Evolutionary conservation across 495 filamentous ascomycete species (phyloP).

Genomic region (Glonium stellatum): DNA sequence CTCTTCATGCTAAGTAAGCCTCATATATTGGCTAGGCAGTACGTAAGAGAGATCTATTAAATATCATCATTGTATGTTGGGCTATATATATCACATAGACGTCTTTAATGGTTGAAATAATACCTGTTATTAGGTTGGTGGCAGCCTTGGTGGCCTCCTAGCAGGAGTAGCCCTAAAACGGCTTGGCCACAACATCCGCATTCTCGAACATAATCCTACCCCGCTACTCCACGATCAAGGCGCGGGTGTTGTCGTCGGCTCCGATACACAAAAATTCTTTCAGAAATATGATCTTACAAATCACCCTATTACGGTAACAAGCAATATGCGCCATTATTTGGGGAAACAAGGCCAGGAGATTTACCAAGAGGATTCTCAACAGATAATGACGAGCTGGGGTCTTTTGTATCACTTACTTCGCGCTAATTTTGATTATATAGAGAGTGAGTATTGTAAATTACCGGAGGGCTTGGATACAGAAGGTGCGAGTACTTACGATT

Average conservation of each 20-base stretch:
- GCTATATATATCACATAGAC: too few species aligned
- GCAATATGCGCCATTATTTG: too few species aligned
- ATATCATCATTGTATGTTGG: too few species aligned
- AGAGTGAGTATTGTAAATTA: constrained; percentile 42
- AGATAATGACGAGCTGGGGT: constrained; percentile 15
- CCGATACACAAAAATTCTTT: constrained; percentile 35
- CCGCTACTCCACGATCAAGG: constrained; percentile 45
- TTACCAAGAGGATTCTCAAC: too few species aligned
- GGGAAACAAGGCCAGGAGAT: too few species aligned
- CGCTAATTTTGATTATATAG: constrained; percentile 48
- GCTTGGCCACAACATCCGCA: constrained; percentile 40
- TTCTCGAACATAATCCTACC: constrained; percentile 46
- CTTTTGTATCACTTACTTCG: constrained; percentile 40
- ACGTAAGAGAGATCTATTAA: too few species aligned
- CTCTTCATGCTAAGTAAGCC: too few species aligned
- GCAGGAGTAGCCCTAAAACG: constrained; percentile 42
- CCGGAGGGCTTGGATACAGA: too few species aligned
- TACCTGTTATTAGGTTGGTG: constrained; percentile 17
- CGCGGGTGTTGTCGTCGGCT: constrained; percentile 47
- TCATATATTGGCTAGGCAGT: too few species aligned
- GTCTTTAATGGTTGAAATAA: too few species aligned
- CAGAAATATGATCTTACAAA: constrained; percentile 32
- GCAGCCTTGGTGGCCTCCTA: constrained; percentile 8
- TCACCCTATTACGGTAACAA: too few species aligned
- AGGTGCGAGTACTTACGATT: too few species aligned